phyloP scores from a whole-genome alignment of 768 basidiomycete genomes.

The Tremella fuciformis region DNA sequence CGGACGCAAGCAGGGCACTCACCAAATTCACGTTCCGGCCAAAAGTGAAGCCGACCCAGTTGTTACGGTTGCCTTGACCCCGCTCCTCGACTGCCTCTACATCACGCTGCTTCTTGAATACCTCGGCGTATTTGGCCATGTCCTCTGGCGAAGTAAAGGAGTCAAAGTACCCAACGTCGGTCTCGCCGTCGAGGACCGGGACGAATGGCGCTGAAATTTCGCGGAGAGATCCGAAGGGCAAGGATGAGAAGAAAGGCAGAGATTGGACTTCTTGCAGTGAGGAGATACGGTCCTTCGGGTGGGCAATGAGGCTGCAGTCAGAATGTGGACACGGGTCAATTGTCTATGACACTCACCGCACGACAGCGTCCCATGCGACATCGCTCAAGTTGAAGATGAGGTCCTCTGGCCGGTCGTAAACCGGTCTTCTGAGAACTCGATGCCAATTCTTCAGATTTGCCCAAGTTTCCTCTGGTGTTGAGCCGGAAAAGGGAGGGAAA shows the following conservation, averaged over 20 bases:
- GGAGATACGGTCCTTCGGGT: constrained; percentile 73
- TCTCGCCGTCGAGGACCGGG: constrained; percentile 86
- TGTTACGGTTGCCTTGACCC: constrained; percentile 53
- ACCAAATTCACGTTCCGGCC: constrained; percentile 42
- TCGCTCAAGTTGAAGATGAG: constrained; percentile 93
- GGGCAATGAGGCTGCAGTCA: constrained; percentile 65
- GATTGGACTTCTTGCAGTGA: constrained; percentile 68
- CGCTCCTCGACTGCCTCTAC: constrained; percentile 89
- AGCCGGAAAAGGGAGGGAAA: constrained; percentile 96
- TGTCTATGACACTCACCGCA: constrained; percentile 59
- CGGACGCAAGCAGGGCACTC: background rate
- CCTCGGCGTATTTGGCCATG: constrained; percentile 99
- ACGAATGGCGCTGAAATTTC: constrained; percentile 80
- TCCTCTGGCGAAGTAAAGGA: constrained; percentile 69
- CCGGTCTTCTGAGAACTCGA: constrained; percentile 81
- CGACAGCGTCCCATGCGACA: constrained; percentile 89
- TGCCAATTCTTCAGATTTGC: constrained; percentile 98
- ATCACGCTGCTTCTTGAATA: constrained; percentile 92
- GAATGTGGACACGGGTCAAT: background rate
- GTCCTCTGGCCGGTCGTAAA: constrained; percentile 94
- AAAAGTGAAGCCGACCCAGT: constrained; percentile 54
- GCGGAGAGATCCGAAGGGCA: constrained; percentile 77
- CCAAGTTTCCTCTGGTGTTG: constrained; percentile 96
- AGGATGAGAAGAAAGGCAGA: constrained; percentile 77
- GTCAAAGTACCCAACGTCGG: constrained; percentile 69